These are phyloP conservation scores for Sporothrix dimorphospora DNA, from an alignment of 2,329 filamentous ascomycete species.

Conservation along the genomic window DNA sequence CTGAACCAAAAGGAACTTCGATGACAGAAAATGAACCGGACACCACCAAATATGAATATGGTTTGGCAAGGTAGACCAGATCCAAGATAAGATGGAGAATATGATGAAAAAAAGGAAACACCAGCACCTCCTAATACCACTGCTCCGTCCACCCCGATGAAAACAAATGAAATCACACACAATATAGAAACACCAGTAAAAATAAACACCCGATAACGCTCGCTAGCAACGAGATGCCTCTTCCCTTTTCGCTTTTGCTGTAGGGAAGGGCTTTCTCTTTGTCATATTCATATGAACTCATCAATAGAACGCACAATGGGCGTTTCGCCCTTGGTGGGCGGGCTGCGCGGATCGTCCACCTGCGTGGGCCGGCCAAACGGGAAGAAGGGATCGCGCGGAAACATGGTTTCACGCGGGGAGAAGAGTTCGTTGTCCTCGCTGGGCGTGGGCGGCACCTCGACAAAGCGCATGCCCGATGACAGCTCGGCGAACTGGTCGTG, in stretches of 20 bases:
- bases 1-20: not conserved
- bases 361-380: constrained; percentile 57
- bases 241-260: not conserved
- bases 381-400: constrained; percentile 57
- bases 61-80: not conserved
- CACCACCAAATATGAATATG: not conserved
- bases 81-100: not conserved
- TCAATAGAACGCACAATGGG: constrained; percentile 79
- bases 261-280: not conserved
- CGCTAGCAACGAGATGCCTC: constrained; percentile 7
- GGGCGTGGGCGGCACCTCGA: constrained; percentile 57
- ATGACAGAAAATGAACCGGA: not conserved
- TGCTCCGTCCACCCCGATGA: not conserved
- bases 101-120: not conserved
- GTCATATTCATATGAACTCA: constrained; percentile 64
- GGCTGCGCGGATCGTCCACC: constrained; percentile 70
- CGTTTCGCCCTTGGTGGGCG: constrained; percentile 72
- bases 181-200: not conserved
- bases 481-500: constrained; percentile 33
- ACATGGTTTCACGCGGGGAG: constrained; percentile 56
- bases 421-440: constrained; percentile 51
- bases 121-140: constrained; percentile 5
- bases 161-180: constrained; percentile 9
- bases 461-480: constrained; percentile 53
- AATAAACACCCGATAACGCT: not conserved